Conservation (phyloP, 2,329 filamentous ascomycete species). For the Anthostomella pinea region DNA sequence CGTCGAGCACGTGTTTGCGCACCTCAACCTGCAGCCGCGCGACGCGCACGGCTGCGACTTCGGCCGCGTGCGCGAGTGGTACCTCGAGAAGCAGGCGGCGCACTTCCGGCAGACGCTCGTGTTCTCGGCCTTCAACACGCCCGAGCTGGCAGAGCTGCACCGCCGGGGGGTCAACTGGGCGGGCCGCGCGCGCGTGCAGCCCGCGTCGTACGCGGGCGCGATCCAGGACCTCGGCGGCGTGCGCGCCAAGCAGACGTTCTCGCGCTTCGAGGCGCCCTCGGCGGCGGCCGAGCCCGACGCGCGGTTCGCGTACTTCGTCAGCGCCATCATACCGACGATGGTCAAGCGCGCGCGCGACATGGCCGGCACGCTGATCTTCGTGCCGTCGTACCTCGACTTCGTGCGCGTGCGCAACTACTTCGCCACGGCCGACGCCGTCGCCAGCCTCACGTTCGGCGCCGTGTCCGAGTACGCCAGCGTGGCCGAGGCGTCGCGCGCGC, state of each 20-base stretch:
- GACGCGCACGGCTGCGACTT: conserved; percentile 93
- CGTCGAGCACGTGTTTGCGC: conserved; percentile 84
- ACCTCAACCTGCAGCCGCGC: conserved; percentile 86
- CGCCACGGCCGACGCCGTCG: conserved; percentile 61
- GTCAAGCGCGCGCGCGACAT: conserved; percentile 54
- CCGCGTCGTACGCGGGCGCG: conserved; percentile 64
- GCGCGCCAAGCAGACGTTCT: conserved; percentile 82
- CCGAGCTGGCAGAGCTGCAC: conserved; percentile 80
- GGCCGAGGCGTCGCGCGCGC: conserved; percentile 75
- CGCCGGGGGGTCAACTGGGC: conserved; percentile 77
- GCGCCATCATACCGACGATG: conserved; percentile 73
- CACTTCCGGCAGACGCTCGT: conserved; percentile 84
- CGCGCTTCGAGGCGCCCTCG: conserved; percentile 71
- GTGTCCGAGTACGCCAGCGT: conserved; percentile 86
- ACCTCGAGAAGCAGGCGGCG: conserved; percentile 81
- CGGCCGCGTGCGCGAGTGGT: conserved; percentile 84
- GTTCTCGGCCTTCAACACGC: conserved; percentile 78
- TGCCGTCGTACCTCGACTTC: conserved; percentile 93
- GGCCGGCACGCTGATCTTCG: conserved; percentile 76
- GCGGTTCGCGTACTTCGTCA: conserved; percentile 87
- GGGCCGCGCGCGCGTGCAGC: conserved; percentile 73
- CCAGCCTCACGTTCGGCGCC: conserved; percentile 66
- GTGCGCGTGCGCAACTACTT: conserved; percentile 92
- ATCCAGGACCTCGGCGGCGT: conserved; percentile 67
- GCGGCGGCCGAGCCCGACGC: conserved; percentile 78